Evolutionary conservation across 108 stramenopile species (phyloP).

Genomic region (Pseudonitzschia multiseries): DNA sequence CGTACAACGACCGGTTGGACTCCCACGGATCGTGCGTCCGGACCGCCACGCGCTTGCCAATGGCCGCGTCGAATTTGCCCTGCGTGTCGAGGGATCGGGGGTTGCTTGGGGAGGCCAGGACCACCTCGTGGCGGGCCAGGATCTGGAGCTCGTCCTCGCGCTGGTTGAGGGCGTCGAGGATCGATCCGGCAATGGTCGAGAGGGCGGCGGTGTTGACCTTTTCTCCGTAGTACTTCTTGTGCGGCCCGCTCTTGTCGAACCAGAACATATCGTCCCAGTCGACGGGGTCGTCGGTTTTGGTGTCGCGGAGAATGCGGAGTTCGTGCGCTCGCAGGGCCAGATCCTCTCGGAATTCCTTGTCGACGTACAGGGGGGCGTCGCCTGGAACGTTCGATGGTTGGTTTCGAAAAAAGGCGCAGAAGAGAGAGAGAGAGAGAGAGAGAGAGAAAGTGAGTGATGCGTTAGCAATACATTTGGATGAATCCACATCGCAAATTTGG

Average conservation of each 20-base stretch:
- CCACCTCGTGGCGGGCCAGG: constrained; percentile 69
- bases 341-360: constrained; percentile 41
- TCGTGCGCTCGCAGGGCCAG: constrained; percentile 23
- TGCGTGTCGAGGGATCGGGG: constrained; percentile 70
- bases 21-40: constrained; percentile 82
- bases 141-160: constrained; percentile 67
- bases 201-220: constrained; percentile 63
- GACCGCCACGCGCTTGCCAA: constrained; percentile 63
- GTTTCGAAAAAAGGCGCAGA: background rate
- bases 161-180: constrained; percentile 57
- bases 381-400: background rate
- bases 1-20: constrained; percentile 76
- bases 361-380: constrained; percentile 25
- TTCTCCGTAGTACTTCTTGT: constrained; percentile 17
- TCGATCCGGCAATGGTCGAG: constrained; percentile 58
- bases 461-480: background rate
- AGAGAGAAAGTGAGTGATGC: background rate
- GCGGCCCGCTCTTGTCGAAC: constrained; percentile 13
- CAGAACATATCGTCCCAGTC: constrained; percentile 21
- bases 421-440: background rate
- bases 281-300: background rate
- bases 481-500: too few species aligned
- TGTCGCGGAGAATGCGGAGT: background rate
- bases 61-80: constrained; percentile 66
- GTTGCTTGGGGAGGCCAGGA: constrained; percentile 65